A percentile compares a stretch with the other conserved stretches of the same genome.
Evolutionary conservation across 768 basidiomycete species (phyloP).

Genomic region (Macrolepiota dolichaula): DNA sequence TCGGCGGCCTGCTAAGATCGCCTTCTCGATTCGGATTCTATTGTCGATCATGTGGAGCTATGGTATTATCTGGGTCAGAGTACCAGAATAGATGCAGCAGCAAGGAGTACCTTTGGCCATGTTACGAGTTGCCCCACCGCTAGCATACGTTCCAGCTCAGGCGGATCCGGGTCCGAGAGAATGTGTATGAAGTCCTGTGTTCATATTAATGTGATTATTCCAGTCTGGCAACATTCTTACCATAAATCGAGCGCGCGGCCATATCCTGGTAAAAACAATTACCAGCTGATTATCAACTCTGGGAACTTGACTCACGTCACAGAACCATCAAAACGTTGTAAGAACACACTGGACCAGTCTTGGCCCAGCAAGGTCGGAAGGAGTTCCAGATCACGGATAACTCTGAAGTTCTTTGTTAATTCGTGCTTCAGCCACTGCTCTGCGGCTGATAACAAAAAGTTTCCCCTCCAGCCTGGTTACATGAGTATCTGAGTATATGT

Average conservation of each 20-base stretch:
- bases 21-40: conserved; percentile 78
- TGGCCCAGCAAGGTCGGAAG: conserved; percentile 89
- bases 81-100: background rate
- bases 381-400: conserved; percentile 95
- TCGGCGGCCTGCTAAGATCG: conserved; percentile 78
- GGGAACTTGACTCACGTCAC: conserved; percentile 62
- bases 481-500: conserved; percentile 17
- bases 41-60: conserved; percentile 95
- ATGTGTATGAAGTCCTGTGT: conserved; percentile 79
- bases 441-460: conserved; percentile 86
- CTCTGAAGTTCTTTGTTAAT: conserved; percentile 95
- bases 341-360: conserved; percentile 96
- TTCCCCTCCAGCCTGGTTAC: conserved; percentile 84
- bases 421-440: conserved; percentile 97
- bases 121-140: conserved; percentile 84
- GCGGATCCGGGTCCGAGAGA: conserved; percentile 77
- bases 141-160: conserved; percentile 84
- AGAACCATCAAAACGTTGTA: conserved; percentile 88
- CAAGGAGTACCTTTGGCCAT: conserved; percentile 83
- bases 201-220: background rate
- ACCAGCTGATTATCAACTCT: background rate
- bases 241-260: conserved; percentile 78
- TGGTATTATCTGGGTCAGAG: background rate
- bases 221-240: conserved; percentile 31
- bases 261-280: conserved; percentile 49